Percentiles rank a stretch among this genome's conserved stretches.
phyloP scores from a whole-genome alignment of 352 stramenopile genomes.

The Phytopythium chamaehyphon region DNA sequence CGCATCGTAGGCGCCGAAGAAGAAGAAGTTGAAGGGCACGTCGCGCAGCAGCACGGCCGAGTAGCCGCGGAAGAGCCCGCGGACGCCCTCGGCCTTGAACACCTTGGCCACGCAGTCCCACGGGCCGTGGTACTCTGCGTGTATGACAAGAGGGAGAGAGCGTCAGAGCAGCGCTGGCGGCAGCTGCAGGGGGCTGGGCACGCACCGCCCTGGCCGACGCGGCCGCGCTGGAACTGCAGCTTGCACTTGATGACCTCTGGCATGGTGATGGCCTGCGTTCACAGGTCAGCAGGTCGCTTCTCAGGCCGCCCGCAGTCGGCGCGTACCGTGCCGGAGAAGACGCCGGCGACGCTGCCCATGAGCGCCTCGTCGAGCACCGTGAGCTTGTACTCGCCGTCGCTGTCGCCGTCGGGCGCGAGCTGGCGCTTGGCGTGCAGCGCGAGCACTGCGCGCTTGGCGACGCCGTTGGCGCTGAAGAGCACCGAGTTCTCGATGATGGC shows the following conservation, averaged over 20 bases:
- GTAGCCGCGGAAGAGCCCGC: slow-evolving; percentile 77
- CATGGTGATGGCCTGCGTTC: slow-evolving; percentile 67
- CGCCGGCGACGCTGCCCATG: slow-evolving; percentile 71
- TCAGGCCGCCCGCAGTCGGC: not conserved
- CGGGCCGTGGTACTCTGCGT: slow-evolving; percentile 54
- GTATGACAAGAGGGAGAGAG: no score
- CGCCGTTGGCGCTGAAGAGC: slow-evolving; percentile 84
- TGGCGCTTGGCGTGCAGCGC: slow-evolving; percentile 45
- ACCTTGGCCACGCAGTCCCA: slow-evolving; percentile 70
- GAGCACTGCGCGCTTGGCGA: slow-evolving; percentile 64
- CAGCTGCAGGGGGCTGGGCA: not conserved
- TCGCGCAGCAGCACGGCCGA: slow-evolving; percentile 80
- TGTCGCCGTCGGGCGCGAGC: slow-evolving; percentile 21
- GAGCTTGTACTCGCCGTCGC: slow-evolving; percentile 51
- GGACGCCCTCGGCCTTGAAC: slow-evolving; percentile 49
- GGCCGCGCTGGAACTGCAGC: slow-evolving; percentile 72
- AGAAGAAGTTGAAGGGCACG: slow-evolving; percentile 90
- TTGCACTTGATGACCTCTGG: slow-evolving; percentile 87
- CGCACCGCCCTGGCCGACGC: slow-evolving; percentile 54
- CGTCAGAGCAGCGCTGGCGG: not conserved
- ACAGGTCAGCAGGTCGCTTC: not conserved
- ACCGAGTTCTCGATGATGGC: slow-evolving; percentile 90
- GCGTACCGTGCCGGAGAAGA: slow-evolving; percentile 83
- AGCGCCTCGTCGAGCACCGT: slow-evolving; percentile 80
- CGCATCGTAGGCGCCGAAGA: slow-evolving; percentile 83